Base-by-base conservation (phyloP, 768 basidiomycete genomes). In the Trametes gibbosa region DNA sequence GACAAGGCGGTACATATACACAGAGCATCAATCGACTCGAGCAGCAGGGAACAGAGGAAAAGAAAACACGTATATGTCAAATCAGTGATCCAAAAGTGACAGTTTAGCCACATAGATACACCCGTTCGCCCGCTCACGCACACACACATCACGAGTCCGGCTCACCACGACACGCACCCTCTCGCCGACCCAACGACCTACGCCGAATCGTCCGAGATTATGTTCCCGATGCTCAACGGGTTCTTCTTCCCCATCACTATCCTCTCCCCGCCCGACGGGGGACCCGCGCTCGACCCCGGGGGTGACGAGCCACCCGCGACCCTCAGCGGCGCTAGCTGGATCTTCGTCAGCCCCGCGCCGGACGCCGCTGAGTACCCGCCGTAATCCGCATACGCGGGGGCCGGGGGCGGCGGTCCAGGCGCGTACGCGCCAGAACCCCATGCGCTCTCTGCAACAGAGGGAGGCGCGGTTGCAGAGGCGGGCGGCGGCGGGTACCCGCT, bases 321-420 rank as follows among this genome's bases (percentile, higher is more conserved):
- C 23, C 81, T 46, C 65, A 87, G 65, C 58, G 85, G 85, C 42
- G 84, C 83, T 2, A 86, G 74, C 71, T 84, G 82, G 52, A 84
- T 83, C 51, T 82, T 65, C 59, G 56, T 50, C 50, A 52, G 21
- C 41, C 62, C 63, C 53, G 46, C 59, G 27, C 40, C 37, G 40
- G 54, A 24, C 41, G 63, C 47, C 24, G 45, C 43, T 6, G 50
- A 17, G 17, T 56, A 47, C 27, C 46, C 61, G 24, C 55, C 25
- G 32, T 53, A 55, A 39, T 37, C 43, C 42, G 39, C 63, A 32
- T 50, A 56, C 37, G 52, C 53, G 21, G 41, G 35, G n/a, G n/a
- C n/a, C 34, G 46, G 55, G 21, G 48, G 61, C 50, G 58, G 58
- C 2, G 64, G 60, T 13, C 43, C 21, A 2, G 41, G 14, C 1